phyloP scores from a whole-genome alignment of 371 early-diverging fungal species.

The Smittium culicis region DNA sequence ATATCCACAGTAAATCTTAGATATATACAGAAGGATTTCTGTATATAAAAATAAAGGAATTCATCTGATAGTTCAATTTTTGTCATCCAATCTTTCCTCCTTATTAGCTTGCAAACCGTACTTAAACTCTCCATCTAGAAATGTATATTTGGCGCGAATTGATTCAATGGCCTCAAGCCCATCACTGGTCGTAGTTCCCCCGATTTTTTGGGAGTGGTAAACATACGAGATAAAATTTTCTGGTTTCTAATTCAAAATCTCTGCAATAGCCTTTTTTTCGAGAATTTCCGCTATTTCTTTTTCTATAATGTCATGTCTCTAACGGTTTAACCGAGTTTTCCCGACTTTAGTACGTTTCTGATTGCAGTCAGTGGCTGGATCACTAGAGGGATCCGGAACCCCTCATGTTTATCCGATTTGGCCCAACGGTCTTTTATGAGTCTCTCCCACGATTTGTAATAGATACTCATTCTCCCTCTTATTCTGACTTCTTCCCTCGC shows the following conservation, averaged over 20 bases:
- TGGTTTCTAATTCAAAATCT: neutral
- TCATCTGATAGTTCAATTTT: neutral
- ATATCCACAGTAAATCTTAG: neutral
- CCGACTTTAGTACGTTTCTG: neutral
- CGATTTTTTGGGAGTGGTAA: neutral
- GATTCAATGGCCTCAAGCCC: neutral
- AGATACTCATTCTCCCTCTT: neutral
- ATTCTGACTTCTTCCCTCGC: neutral
- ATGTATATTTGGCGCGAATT: neutral
- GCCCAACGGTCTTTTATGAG: neutral
- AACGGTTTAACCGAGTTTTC: neutral
- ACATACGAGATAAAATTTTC: neutral
- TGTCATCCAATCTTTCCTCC: slow-evolving; percentile 5
- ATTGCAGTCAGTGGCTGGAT: neutral
- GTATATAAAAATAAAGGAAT: neutral
- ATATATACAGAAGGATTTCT: neutral
- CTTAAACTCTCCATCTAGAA: neutral
- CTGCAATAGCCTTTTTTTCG: slow-evolving; percentile 5
- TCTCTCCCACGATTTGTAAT: neutral
- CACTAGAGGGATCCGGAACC: neutral
- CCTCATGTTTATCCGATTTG: neutral
- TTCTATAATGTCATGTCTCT: neutral
- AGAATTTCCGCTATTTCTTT: neutral
- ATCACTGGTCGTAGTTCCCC: slow-evolving; percentile 2
- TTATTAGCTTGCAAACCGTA: slow-evolving; percentile 2